Percentiles rank a stretch among this genome's conserved stretches.
Conservation (phyloP, 345 rosid genomes). For the Lepidium africanum region DNA sequence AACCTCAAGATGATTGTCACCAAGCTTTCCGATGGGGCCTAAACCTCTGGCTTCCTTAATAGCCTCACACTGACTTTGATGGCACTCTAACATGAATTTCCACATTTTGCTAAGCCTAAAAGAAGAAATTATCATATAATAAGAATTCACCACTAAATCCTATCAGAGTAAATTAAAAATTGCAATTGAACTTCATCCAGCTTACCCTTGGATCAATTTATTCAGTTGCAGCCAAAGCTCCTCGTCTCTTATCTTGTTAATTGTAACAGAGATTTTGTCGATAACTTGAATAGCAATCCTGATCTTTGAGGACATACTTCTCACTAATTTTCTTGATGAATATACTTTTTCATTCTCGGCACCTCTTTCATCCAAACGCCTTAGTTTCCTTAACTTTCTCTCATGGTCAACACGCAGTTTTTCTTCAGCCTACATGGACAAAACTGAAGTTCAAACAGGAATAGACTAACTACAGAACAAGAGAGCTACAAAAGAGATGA, state of each 20-base stretch:
- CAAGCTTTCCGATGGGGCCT: constrained; percentile 40
- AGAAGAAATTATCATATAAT: background rate
- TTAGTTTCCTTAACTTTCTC: constrained; percentile 54
- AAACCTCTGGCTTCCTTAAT: constrained; percentile 56
- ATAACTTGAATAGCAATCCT: constrained; percentile 75
- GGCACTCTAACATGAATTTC: constrained; percentile 77
- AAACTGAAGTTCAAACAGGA: background rate
- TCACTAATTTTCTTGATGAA: constrained; percentile 42
- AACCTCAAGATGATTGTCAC: constrained; percentile 51
- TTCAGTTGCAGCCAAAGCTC: constrained; percentile 82
- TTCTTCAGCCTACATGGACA: constrained; percentile 62
- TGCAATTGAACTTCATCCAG: background rate
- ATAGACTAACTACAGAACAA: background rate
- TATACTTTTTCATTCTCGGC: constrained; percentile 59
- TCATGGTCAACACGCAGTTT: constrained; percentile 70
- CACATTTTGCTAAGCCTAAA: constrained; percentile 81
- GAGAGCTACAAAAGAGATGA: background rate
- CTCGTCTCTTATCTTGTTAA: constrained; percentile 83
- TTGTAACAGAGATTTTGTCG: constrained; percentile 62
- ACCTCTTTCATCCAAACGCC: constrained; percentile 65
- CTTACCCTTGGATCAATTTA: constrained; percentile 76
- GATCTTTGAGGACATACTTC: constrained; percentile 67
- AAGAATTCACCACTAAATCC: background rate
- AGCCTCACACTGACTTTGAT: constrained; percentile 59
- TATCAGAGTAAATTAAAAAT: background rate